Percentiles rank a stretch among this genome's conserved stretches.
Evolutionary conservation across 306 rosid genomes (phyloP).

Genomic region (Ammopiptanthus mongolicus): DNA sequence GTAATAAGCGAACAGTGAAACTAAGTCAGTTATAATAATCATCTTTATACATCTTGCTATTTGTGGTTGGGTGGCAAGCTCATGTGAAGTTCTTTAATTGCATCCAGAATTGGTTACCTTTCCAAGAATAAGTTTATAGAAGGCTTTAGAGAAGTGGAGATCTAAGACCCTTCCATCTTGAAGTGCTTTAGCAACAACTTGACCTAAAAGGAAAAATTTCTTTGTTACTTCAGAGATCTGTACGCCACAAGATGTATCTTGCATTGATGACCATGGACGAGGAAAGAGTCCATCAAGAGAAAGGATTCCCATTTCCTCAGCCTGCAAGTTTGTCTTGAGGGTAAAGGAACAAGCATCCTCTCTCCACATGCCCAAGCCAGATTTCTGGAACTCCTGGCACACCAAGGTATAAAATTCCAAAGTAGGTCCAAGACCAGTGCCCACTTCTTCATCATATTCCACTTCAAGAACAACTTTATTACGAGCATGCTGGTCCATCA

Average conservation of each 20-base stretch:
- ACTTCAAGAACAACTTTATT: conserved; percentile 83
- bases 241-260: conserved; percentile 39
- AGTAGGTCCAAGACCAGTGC: conserved; percentile 99
- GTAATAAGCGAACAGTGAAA: conserved; percentile 4
- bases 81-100: conserved; percentile 5
- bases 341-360: conserved; percentile 44
- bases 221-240: conserved; percentile 55
- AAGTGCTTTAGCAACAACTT: conserved; percentile 87
- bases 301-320: conserved; percentile 36
- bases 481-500: conserved; percentile 76
- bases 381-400: conserved; percentile 83
- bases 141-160: conserved; percentile 82
- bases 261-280: conserved; percentile 63
- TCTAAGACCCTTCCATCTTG: conserved; percentile 96
- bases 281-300: conserved; percentile 78
- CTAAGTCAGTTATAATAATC: conserved; percentile 9
- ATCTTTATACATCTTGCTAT: not conserved
- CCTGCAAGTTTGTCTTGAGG: conserved; percentile 28
- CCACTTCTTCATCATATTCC: conserved; percentile 93
- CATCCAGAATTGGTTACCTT: conserved; percentile 51
- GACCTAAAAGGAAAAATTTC: conserved; percentile 79
- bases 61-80: conserved; percentile 16
- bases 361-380: conserved; percentile 89
- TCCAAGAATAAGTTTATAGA: conserved; percentile 84
- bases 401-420: conserved; percentile 95